Conservation (phyloP, 345 rosid genomes). For the Arabidopsis thaliana region DNA sequence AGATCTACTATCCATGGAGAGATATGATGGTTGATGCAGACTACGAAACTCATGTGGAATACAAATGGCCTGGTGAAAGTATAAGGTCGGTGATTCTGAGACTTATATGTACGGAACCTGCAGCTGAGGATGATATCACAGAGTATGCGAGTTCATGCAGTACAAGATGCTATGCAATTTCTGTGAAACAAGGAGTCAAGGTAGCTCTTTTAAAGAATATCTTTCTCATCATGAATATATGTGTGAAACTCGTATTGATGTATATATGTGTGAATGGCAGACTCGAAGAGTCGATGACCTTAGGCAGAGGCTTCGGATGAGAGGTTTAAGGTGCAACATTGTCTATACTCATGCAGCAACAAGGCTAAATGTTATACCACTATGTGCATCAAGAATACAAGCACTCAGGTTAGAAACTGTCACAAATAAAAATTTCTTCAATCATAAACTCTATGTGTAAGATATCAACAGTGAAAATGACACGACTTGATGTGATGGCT, state of each 20-base stretch:
- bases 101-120: constrained; percentile 63
- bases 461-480: constrained; percentile 3
- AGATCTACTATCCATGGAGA: constrained; percentile 78
- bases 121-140: constrained; percentile 53
- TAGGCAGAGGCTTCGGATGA: constrained; percentile 79
- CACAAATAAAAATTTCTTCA: constrained; percentile 12
- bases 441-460: constrained; percentile 1
- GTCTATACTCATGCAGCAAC: constrained; percentile 66
- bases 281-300: constrained; percentile 67
- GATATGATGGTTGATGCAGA: constrained; percentile 73
- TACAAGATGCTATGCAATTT: constrained; percentile 67
- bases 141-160: constrained; percentile 56
- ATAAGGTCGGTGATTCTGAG: constrained; percentile 55
- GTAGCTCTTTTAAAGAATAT: constrained; percentile 39
- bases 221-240: constrained; percentile 15
- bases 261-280: constrained; percentile 50
- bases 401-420: constrained; percentile 67
- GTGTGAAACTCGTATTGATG: constrained; percentile 31
- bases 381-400: constrained; percentile 83
- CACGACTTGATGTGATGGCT: constrained; percentile 25
- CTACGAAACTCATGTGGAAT: constrained; percentile 73
- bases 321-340: constrained; percentile 80
- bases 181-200: constrained; percentile 72
- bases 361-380: constrained; percentile 75
- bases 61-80: constrained; percentile 93